phyloP scores from a whole-genome alignment of 2,329 filamentous ascomycete species.

The Zasmidium angulare region DNA sequence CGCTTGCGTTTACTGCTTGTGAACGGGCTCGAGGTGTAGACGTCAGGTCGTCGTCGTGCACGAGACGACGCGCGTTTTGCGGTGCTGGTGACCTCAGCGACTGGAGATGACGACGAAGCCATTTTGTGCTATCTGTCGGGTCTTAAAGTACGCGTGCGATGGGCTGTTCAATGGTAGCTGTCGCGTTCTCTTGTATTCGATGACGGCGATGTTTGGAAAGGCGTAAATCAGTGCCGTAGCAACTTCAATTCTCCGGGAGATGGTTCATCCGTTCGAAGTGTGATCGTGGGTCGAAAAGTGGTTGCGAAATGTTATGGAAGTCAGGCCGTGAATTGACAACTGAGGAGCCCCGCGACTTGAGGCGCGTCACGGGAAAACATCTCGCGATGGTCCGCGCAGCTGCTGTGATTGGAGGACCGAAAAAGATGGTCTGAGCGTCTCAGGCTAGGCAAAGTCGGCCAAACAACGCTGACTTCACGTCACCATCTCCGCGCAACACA shows the following conservation, averaged over 20 bases:
- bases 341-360: background rate
- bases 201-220: background rate
- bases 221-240: background rate
- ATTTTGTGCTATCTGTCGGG: constrained; percentile 4
- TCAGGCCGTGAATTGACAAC: background rate
- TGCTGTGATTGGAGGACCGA: too few relatives aligned
- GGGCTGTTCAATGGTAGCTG: background rate
- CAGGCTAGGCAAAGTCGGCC: too few relatives aligned
- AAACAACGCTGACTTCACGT: too few relatives aligned
- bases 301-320: background rate
- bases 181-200: background rate
- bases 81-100: constrained; percentile 41
- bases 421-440: too few relatives aligned
- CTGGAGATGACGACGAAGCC: constrained; percentile 22
- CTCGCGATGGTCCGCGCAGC: too few relatives aligned
- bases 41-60: constrained; percentile 36
- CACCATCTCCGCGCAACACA: too few relatives aligned
- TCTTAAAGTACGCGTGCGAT: background rate
- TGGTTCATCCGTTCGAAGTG: background rate
- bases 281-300: background rate
- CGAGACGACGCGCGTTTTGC: constrained; percentile 65
- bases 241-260: background rate
- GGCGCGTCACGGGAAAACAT: background rate
- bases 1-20: constrained; percentile 51
- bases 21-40: constrained; percentile 29